Base-by-base conservation (phyloP, 495 filamentous ascomycete genomes). In the Xylaria flabelliformis region DNA sequence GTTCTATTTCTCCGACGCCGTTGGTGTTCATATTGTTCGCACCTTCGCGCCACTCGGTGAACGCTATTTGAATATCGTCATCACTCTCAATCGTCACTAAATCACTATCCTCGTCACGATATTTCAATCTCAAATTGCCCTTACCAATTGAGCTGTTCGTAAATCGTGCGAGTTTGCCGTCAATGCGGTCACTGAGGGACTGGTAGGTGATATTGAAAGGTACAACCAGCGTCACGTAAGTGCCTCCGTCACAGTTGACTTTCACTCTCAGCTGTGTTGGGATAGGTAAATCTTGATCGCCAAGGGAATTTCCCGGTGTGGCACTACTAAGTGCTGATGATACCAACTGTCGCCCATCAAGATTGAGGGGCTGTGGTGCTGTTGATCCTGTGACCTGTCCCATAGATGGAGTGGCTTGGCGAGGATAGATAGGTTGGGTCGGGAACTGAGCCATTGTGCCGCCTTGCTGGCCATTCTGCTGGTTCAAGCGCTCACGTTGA, bases 141-240 rank as follows among this genome's bases (percentile, higher is more conserved):
- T 86, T 88, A 69, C 90, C 89, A 75, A 97, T 94, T 19, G 92
- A 93, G 73, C 91, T 90, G 74, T 87, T 91, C 10, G 94, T 95
- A 73, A 93, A 91, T 56, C 94, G 88, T 50, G 90, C 91, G 74
- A 99, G 88, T 81, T 98, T 98, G 29, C 92, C 92, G 80, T 98
- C 97, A 76, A 99, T 98, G n/a, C 96, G 94, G 76, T 98, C 95
- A 62, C 94, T 93, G 29, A 99, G 85, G 39, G 93, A 94, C 62
- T 94, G 92, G 82, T 97, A 97, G 58, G 92, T 89, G 76, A 98
- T 99, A 76, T 94, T 96, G 83, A 91, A 95, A 26, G 93, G 90
- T 55, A 97, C 96, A 42, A 99, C 95, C 13, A 99, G 86, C 0
- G 94, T 97, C 69, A 98, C 91, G 74, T 97, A 95, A 70, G 88